A percentile compares a stretch with the other conserved stretches of the same genome.
phyloP scores from a whole-genome alignment of 2,329 filamentous ascomycete species.

The Cladosporium sp. region DNA sequence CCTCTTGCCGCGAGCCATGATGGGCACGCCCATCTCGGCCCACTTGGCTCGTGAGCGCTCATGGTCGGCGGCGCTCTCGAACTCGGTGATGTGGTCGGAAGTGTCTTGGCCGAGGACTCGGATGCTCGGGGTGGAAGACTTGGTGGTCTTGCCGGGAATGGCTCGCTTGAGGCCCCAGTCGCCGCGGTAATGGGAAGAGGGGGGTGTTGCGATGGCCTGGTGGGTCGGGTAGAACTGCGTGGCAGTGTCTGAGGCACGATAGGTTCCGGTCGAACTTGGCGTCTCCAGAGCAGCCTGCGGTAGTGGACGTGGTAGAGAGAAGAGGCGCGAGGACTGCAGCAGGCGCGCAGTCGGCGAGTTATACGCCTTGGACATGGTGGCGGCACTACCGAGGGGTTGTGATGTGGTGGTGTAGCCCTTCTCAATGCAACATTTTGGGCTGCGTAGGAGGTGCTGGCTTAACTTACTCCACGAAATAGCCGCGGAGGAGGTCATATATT shows the following conservation, averaged over 20 bases:
- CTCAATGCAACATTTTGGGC: conserved; percentile 4
- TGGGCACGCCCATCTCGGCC: conserved; percentile 74
- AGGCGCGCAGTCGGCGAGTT: conserved; percentile 64
- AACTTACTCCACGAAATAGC: no score
- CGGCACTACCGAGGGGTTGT: conserved; percentile 2
- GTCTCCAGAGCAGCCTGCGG: conserved; percentile 55
- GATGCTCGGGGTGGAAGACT: conserved; percentile 68
- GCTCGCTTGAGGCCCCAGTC: conserved; percentile 93
- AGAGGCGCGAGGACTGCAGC: conserved; percentile 83
- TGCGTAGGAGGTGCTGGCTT: background rate
- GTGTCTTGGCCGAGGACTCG: conserved; percentile 79
- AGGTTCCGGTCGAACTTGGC: conserved; percentile 49
- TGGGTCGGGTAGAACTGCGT: conserved; percentile 79
- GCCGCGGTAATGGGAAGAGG: conserved; percentile 69
- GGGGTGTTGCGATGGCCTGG: conserved; percentile 77
- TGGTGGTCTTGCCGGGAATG: conserved; percentile 73
- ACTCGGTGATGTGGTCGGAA: conserved; percentile 86
- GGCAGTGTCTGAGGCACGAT: conserved; percentile 63
- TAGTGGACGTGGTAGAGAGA: conserved; percentile 78
- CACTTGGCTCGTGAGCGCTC: conserved; percentile 80
- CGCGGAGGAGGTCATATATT: background rate
- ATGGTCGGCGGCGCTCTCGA: conserved; percentile 78
- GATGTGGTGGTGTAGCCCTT: conserved; percentile 1
- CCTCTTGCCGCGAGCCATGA: conserved; percentile 50
- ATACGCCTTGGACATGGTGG: conserved; percentile 40